A percentile compares a stretch with the other conserved stretches of the same genome.
Conservation (phyloP, 2,329 filamentous ascomycete species). For the Seiridium cupressi region DNA sequence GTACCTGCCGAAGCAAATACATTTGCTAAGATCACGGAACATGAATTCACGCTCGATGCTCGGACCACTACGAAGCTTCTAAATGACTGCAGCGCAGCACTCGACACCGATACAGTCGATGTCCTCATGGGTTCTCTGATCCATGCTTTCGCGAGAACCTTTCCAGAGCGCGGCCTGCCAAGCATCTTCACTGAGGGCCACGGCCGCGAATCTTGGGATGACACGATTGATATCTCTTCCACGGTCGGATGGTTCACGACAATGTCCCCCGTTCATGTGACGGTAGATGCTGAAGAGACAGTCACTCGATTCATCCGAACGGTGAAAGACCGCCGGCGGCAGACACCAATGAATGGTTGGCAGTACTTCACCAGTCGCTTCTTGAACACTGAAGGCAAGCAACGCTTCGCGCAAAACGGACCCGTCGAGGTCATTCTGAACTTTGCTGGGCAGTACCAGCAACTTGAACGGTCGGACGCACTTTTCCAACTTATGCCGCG, state of each 20-base stretch:
- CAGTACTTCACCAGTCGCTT: slow-evolving; percentile 1
- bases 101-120: slow-evolving; percentile 7
- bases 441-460: slow-evolving; percentile 44
- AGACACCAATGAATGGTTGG: slow-evolving; percentile 2
- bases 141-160: slow-evolving; percentile 3
- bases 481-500: slow-evolving; percentile 52
- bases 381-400: neutral
- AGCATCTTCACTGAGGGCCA: slow-evolving; percentile 19
- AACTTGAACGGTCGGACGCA: slow-evolving; percentile 38
- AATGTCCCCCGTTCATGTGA: slow-evolving; percentile 2
- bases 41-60: neutral
- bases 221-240: neutral
- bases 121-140: slow-evolving; percentile 6
- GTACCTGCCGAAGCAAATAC: slow-evolving; percentile 1
- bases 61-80: neutral
- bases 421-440: slow-evolving; percentile 36
- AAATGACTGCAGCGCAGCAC: slow-evolving; percentile 5
- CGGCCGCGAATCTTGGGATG: slow-evolving; percentile 6
- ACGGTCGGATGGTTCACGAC: slow-evolving; percentile 6
- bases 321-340: slow-evolving; percentile 3
- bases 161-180: neutral
- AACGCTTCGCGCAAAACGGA: neutral
- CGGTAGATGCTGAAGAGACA: neutral
- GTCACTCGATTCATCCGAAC: neutral
- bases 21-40: slow-evolving; percentile 1